Evolutionary conservation across 345 rosid genomes (phyloP), one percentile per base, ranked within the genome.

Genomic region (Jatropha curcas): DNA sequence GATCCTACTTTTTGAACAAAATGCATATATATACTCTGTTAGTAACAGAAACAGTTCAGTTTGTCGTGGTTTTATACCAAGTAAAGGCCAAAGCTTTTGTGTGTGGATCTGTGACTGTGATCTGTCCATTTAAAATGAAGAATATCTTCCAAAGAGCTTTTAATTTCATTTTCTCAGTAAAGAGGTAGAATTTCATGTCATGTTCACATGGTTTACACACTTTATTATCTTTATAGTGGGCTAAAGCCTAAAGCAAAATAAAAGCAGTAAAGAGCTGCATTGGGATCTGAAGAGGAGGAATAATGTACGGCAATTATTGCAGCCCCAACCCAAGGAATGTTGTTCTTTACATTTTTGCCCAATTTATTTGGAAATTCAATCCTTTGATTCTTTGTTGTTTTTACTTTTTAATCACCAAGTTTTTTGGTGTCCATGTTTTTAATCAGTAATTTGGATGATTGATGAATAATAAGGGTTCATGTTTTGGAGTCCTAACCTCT

Each of bases 211-310:
- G 56, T 37, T 65, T 62, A 20, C 16, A 33, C 57, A 59, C 69
- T 20, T 66, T 1, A 55, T 65, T 45, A 31, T 19, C 41, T 58
- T 57, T 73, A 24, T 6, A 17, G 69, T 20, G 53, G 25, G 51
- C 65, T 70, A 27, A 28, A 57, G 72, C 13, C 35, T 45, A 72
- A 65, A 71, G 71, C 63, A 50, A 62, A 22, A 33, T 5, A 7
- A 57, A 57, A 57, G 43, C 0, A 53, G n/a, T n/a, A 27, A 39
- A 67, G 9, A 31, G n/a, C 0, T 46, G 72, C 81, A 65, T 74
- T 27, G 76, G 80, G 81, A 83, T 83, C 77, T 66, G 81, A 77
- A 50, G 33, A 77, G 56, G 33, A 20, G 10, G 55, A 31, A 66
- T 33, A n/a, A 57, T 56, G 39, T 19, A 10, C 30, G n/a, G 50